phyloP scores from a whole-genome alignment of 352 stramenopile species.

The Phytophthora tubulina region DNA sequence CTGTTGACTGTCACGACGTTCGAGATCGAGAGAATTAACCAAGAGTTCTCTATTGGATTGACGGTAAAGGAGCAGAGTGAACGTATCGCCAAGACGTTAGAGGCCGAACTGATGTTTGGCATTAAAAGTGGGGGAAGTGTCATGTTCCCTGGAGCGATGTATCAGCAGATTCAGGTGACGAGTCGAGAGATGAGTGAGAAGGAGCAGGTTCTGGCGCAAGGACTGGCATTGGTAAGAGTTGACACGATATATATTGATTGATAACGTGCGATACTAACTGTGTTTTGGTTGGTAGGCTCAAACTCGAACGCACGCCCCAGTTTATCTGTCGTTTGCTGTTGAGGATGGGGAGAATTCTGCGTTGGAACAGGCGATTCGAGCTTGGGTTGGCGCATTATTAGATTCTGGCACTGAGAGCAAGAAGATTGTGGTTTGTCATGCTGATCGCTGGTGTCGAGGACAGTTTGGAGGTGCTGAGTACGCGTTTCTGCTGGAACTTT shows the following conservation, averaged over 20 bases:
- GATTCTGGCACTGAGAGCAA: conserved; percentile 45
- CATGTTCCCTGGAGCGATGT: conserved; percentile 63
- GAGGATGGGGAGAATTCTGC: not conserved
- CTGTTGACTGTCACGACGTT: conserved; percentile 70
- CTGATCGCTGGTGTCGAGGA: conserved; percentile 67
- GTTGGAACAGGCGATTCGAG: conserved; percentile 31
- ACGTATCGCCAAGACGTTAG: conserved; percentile 58
- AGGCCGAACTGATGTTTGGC: conserved; percentile 79
- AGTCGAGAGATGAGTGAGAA: conserved; percentile 21
- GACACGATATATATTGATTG: not conserved
- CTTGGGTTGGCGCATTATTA: conserved; percentile 54
- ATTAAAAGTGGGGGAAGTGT: conserved; percentile 33
- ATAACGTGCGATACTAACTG: not conserved
- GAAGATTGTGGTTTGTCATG: conserved; percentile 77
- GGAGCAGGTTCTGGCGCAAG: conserved; percentile 46
- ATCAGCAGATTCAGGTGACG: conserved; percentile 66
- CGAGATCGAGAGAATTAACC: conserved; percentile 40
- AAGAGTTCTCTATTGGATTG: conserved; percentile 25
- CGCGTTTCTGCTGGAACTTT: conserved; percentile 55
- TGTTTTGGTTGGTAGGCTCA: conserved; percentile 49
- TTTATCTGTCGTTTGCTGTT: conserved; percentile 80
- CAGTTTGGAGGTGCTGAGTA: conserved; percentile 1
- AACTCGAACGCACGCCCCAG: conserved; percentile 54
- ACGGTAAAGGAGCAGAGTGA: conserved; percentile 51
- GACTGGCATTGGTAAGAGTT: conserved; percentile 41